These are phyloP conservation scores for Phytophthora syringae DNA, from an alignment of 352 stramenopile genomes.

Conservation along the genomic window DNA sequence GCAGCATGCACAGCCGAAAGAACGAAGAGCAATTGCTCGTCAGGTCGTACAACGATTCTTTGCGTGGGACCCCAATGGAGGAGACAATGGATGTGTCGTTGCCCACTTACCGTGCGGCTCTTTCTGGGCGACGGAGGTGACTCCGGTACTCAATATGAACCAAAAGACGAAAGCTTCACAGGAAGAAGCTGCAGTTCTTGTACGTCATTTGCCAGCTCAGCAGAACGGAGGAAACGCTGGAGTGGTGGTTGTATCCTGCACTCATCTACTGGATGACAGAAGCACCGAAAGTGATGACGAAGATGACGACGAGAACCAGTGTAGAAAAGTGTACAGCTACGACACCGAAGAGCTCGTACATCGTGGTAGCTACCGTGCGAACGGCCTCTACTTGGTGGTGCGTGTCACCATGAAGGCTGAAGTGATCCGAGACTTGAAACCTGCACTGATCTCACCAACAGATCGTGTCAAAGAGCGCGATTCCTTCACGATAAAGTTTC, in stretches of 20 bases:
- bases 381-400: slow-evolving; percentile 59
- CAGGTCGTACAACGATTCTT: slow-evolving; percentile 46
- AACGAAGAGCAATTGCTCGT: slow-evolving; percentile 29
- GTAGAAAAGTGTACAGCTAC: slow-evolving; percentile 45
- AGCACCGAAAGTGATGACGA: slow-evolving; percentile 30
- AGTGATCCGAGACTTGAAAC: slow-evolving; percentile 33
- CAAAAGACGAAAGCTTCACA: background rate
- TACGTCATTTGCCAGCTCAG: background rate
- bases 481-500: slow-evolving; percentile 60
- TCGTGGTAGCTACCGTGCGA: slow-evolving; percentile 62
- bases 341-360: slow-evolving; percentile 65
- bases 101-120: slow-evolving; percentile 41
- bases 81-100: slow-evolving; percentile 29
- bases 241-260: slow-evolving; percentile 42
- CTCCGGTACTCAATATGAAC: background rate
- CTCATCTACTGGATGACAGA: slow-evolving; percentile 51
- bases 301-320: slow-evolving; percentile 1
- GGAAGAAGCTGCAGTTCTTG: background rate
- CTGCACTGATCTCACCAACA: slow-evolving; percentile 34
- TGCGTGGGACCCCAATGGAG: slow-evolving; percentile 34
- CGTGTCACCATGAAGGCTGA: slow-evolving; percentile 64
- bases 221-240: background rate
- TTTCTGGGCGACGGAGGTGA: slow-evolving; percentile 29
- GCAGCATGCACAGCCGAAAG: slow-evolving; percentile 19
- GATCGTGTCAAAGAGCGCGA: slow-evolving; percentile 59